Base-by-base conservation (phyloP, 1,284 basidiomycete genomes). In the Golubevia sp. region DNA sequence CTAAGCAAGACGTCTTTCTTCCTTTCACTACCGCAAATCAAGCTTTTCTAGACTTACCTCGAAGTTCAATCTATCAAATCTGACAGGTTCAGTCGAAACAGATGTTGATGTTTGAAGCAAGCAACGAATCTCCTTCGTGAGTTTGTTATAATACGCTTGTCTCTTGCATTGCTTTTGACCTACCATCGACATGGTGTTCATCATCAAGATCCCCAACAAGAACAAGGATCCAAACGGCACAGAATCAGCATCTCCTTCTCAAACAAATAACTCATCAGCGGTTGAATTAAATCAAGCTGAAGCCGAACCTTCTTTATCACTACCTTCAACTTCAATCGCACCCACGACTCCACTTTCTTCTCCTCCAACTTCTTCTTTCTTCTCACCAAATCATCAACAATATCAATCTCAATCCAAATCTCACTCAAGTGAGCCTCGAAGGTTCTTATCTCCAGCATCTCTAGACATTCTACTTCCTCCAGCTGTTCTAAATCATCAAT, bases 101-200 rank as follows among this genome's bases (percentile, higher is more conserved):
- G n/a, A n/a, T n/a, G n/a, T n/a, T n/a, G n/a, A n/a, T n/a, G n/a
- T n/a, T n/a, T n/a, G n/a, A n/a, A n/a, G n/a, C n/a, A n/a, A n/a
- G n/a, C n/a, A n/a, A n/a, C n/a, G n/a, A n/a, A n/a, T n/a, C n/a
- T n/a, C n/a, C n/a, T n/a, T n/a, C n/a, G n/a, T n/a, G n/a, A n/a
- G n/a, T n/a, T n/a, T n/a, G n/a, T n/a, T n/a, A n/a, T n/a, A n/a
- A n/a, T n/a, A n/a, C n/a, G n/a, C n/a, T n/a, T n/a, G n/a, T n/a
- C n/a, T n/a, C n/a, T n/a, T n/a, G n/a, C n/a, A n/a, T n/a, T n/a
- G n/a, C n/a, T n/a, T n/a, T n/a, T n/a, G n/a, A n/a, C n/a, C n/a
- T n/a, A n/a, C n/a, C n/a, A n/a, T n/a, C n/a, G n/a, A n/a, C n/a
- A 77, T 77, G 75, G 75, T 76, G 51, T 74, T 77, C 56, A 73